A percentile compares a stretch with the other conserved stretches of the same genome.
phyloP scores from a whole-genome alignment of 208 protist genomes.

The Leishmania martiniquensis region DNA sequence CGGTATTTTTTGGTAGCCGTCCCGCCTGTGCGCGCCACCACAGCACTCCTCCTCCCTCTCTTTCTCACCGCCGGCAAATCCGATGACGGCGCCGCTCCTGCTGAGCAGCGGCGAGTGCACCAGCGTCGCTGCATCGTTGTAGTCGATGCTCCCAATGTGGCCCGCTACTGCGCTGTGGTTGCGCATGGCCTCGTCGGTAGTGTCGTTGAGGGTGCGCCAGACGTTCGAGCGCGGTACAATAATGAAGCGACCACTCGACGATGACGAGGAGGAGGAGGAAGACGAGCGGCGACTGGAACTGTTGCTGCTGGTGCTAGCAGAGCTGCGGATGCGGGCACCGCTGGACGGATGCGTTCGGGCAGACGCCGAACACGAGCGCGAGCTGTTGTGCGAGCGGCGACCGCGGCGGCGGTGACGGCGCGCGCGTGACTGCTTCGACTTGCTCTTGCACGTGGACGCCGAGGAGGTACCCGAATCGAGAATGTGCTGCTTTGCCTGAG shows the following conservation, averaged over 20 bases:
- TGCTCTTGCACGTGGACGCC: constrained; percentile 10
- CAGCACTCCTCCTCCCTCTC: neutral
- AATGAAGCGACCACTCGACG: constrained; percentile 53
- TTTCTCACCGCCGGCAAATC: neutral
- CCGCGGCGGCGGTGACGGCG: neutral
- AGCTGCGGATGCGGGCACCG: neutral
- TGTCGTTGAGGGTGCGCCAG: constrained; percentile 61
- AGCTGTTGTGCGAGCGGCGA: constrained; percentile 3
- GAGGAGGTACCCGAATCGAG: constrained; percentile 38
- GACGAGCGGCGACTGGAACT: constrained; percentile 25
- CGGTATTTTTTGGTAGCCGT: constrained; percentile 3
- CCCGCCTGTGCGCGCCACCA: neutral
- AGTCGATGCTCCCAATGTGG: neutral
- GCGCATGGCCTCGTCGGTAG: constrained; percentile 19
- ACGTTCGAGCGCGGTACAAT: constrained; percentile 68
- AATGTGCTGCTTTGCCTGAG: constrained; percentile 76
- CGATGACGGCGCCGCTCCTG: neutral
- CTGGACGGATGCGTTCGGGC: neutral
- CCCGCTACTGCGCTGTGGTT: constrained; percentile 11
- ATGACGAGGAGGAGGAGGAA: constrained; percentile 37
- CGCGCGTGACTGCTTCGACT: constrained; percentile 8
- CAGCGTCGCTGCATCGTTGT: neutral
- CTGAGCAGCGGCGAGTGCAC: constrained; percentile 25
- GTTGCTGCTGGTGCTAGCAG: constrained; percentile 7
- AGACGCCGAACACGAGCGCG: neutral